Conservation (phyloP, 495 filamentous ascomycete species). For the Aspergillus baeticus region DNA sequence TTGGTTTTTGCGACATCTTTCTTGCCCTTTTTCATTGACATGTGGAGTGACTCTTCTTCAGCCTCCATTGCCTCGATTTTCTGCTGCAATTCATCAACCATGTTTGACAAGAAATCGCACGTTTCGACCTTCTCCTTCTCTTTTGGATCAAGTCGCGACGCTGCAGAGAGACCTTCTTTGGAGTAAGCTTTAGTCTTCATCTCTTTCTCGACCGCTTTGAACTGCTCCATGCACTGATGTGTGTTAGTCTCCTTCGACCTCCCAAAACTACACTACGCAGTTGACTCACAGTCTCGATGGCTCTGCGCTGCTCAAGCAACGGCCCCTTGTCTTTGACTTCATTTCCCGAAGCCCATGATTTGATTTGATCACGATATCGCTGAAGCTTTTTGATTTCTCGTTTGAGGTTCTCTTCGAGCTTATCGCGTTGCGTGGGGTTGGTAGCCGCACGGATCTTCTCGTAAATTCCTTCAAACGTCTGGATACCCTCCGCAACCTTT, state of each 20-base stretch:
- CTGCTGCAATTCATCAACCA: constrained; percentile 91
- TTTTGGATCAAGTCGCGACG: constrained; percentile 89
- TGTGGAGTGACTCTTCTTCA: constrained; percentile 82
- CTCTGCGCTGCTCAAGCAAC: constrained; percentile 84
- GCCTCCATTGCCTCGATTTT: constrained; percentile 92
- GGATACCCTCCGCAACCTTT: constrained; percentile 89
- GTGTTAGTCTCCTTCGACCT: not conserved
- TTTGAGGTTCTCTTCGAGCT: constrained; percentile 95
- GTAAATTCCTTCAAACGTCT: constrained; percentile 86
- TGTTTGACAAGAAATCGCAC: constrained; percentile 75
- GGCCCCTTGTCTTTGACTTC: constrained; percentile 99
- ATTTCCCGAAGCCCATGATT: constrained; percentile 94
- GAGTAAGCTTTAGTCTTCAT: constrained; percentile 99
- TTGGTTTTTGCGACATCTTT: constrained; percentile 79
- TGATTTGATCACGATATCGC: constrained; percentile 95
- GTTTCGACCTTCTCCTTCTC: constrained; percentile 89
- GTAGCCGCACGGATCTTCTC: constrained; percentile 91
- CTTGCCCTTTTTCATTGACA: constrained; percentile 91
- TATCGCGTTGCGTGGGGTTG: constrained; percentile 95
- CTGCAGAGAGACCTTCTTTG: constrained; percentile 90
- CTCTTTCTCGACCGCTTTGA: constrained; percentile 99
- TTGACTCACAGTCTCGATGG: constrained; percentile 82
- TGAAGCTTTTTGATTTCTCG: constrained; percentile 99
- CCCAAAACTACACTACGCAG: not conserved
- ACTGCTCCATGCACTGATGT: constrained; percentile 93